Evolutionary conservation across 176 grass and related monocot genomes (phyloP).

Genomic region (Triticum dicoccoides): DNA sequence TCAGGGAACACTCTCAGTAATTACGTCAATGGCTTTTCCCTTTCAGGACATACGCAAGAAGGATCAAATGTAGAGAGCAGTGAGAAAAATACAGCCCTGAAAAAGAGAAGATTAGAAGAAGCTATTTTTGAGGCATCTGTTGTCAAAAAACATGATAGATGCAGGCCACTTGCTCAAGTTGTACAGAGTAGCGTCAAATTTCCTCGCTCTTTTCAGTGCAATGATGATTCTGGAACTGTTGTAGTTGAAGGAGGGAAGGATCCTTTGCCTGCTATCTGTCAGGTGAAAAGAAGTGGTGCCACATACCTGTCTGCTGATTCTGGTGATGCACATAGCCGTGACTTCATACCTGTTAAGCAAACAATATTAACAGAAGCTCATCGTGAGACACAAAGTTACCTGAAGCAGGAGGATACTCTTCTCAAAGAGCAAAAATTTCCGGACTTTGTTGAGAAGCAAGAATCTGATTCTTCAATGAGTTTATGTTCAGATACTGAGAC

Average conservation of each 20-base stretch:
- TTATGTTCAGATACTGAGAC: slow-evolving; percentile 59
- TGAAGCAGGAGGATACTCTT: slow-evolving; percentile 36
- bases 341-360: slow-evolving; percentile 35
- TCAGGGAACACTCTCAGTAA: slow-evolving; percentile 33
- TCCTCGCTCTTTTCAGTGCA: slow-evolving; percentile 28
- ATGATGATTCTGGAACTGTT: slow-evolving; percentile 34
- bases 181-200: slow-evolving; percentile 51
- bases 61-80: slow-evolving; percentile 7
- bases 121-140: slow-evolving; percentile 44
- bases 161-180: slow-evolving; percentile 56
- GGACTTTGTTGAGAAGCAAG: slow-evolving; percentile 34
- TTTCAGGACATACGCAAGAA: slow-evolving; percentile 25
- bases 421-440: slow-evolving; percentile 43
- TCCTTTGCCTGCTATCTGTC: slow-evolving; percentile 9
- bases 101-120: slow-evolving; percentile 48
- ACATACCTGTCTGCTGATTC: slow-evolving; percentile 48
- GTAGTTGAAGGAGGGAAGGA: slow-evolving; percentile 36
- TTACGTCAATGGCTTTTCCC: slow-evolving; percentile 31
- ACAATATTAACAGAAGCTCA: slow-evolving; percentile 19
- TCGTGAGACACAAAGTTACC: slow-evolving; percentile 36
- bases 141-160: slow-evolving; percentile 69
- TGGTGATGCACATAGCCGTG: slow-evolving; percentile 39
- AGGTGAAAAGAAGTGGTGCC: slow-evolving; percentile 34
- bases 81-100: slow-evolving; percentile 20
- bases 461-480: slow-evolving; percentile 46